A percentile compares a stretch with the other conserved stretches of the same genome.
Evolutionary conservation across 1,284 basidiomycete genomes (phyloP).

Genomic region (Moniliella sp.): DNA sequence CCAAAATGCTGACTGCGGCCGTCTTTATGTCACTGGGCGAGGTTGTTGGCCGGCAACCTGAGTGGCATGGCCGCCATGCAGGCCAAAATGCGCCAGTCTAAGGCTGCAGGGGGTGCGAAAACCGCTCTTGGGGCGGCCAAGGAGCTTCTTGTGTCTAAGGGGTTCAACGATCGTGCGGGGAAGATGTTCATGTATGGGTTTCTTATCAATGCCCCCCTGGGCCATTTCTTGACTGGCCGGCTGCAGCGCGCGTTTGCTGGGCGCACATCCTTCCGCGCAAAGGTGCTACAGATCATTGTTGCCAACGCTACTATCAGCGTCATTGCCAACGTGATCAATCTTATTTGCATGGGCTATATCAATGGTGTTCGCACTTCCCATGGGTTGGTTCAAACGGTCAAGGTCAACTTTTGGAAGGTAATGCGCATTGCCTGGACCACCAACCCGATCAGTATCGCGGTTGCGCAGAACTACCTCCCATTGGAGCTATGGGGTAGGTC

Average conservation of each 20-base stretch:
- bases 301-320: constrained; percentile 59
- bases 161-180: constrained; percentile 38
- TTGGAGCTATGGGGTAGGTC: constrained; percentile 40
- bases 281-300: constrained; percentile 47
- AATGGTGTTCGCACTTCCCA: constrained; percentile 52
- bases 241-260: constrained; percentile 58
- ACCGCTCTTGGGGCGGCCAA: too few species aligned
- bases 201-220: constrained; percentile 59
- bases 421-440: constrained; percentile 54
- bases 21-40: constrained; percentile 1
- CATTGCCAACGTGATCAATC: constrained; percentile 44
- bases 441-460: constrained; percentile 47
- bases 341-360: constrained; percentile 53
- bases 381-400: constrained; percentile 50
- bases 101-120: too few species aligned
- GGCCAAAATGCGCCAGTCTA: too few species aligned
- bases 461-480: constrained; percentile 55
- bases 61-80: not conserved
- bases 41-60: not conserved
- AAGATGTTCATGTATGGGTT: constrained; percentile 69
- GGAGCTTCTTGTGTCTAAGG: constrained; percentile 9
- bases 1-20: not conserved
- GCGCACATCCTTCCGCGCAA: constrained; percentile 47
- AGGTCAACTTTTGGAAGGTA: constrained; percentile 52
- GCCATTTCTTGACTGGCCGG: constrained; percentile 43